Evolutionary conservation across 352 stramenopile genomes (phyloP).

Genomic region (Phytophthora nicotianae): DNA sequence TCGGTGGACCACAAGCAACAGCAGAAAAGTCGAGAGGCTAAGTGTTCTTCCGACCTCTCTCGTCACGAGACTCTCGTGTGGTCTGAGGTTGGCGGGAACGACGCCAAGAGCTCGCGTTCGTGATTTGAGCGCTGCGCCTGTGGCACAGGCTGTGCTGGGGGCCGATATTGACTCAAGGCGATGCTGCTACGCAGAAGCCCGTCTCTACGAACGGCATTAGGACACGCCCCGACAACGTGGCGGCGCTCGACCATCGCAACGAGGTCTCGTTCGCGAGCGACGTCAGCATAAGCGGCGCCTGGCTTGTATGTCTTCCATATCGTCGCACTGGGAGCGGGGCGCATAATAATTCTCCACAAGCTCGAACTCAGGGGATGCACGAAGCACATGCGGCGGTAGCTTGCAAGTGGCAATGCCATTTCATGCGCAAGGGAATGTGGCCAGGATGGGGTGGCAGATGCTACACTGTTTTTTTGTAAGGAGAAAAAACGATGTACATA

Average conservation of each 20-base stretch:
- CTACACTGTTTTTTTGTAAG: conserved; percentile 21
- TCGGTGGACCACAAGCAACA: conserved; percentile 4
- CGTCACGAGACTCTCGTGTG: conserved; percentile 6
- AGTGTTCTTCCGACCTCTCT: conserved; percentile 18
- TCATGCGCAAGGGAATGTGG: not conserved
- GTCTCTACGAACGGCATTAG: conserved; percentile 32
- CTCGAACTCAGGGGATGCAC: not conserved
- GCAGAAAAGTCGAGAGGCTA: conserved; percentile 9
- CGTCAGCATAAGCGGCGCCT: not conserved
- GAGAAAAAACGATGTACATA: conserved; percentile 7
- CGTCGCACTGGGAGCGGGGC: too few relatives aligned
- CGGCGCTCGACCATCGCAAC: conserved; percentile 21
- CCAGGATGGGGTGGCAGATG: conserved; percentile 16
- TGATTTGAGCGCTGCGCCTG: conserved; percentile 19
- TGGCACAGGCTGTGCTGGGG: too few relatives aligned
- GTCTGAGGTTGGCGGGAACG: not conserved
- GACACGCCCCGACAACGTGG: conserved; percentile 24
- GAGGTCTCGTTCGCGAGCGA: not conserved
- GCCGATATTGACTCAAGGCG: conserved; percentile 4
- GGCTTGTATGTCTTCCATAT: not conserved
- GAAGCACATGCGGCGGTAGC: conserved; percentile 1
- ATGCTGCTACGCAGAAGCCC: not conserved
- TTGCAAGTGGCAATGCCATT: not conserved
- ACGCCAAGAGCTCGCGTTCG: conserved; percentile 5
- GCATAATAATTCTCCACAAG: not conserved